Conservation (phyloP, 202 grass and related monocot species). For the Schoenoplectus triqueter region DNA sequence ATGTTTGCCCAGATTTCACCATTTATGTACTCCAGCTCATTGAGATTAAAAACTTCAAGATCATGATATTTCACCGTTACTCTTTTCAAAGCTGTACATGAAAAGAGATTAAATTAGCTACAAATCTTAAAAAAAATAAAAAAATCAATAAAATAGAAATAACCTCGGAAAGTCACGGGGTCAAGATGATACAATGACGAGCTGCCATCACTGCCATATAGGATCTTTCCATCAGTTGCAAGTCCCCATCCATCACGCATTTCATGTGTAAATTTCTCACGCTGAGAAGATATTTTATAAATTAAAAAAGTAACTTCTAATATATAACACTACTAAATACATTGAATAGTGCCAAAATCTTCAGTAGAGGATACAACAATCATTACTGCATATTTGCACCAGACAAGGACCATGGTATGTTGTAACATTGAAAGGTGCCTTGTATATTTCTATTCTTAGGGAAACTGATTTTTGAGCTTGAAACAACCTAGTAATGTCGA, state of each 20-base stretch:
- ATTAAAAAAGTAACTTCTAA: conserved; percentile 6
- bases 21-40: conserved; percentile 95
- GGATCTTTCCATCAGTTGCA: conserved; percentile 81
- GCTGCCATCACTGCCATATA: conserved; percentile 94
- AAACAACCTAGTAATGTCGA: background rate
- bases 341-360: background rate
- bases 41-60: conserved; percentile 67
- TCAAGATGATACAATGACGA: conserved; percentile 79
- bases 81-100: conserved; percentile 63
- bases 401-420: no score
- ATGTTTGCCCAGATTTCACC: conserved; percentile 98
- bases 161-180: conserved; percentile 49
- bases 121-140: background rate
- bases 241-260: conserved; percentile 91
- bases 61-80: conserved; percentile 79
- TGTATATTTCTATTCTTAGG: background rate
- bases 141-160: conserved; percentile 7
- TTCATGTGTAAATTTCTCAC: conserved; percentile 70
- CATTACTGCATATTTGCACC: no score
- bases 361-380: background rate
- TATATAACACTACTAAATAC: background rate
- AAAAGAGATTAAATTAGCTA: conserved; percentile 29
- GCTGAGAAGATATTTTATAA: conserved; percentile 34
- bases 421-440: background rate
- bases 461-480: background rate